phyloP scores from a whole-genome alignment of 2,329 filamentous ascomycete species.

The Trichoderma gracile region DNA sequence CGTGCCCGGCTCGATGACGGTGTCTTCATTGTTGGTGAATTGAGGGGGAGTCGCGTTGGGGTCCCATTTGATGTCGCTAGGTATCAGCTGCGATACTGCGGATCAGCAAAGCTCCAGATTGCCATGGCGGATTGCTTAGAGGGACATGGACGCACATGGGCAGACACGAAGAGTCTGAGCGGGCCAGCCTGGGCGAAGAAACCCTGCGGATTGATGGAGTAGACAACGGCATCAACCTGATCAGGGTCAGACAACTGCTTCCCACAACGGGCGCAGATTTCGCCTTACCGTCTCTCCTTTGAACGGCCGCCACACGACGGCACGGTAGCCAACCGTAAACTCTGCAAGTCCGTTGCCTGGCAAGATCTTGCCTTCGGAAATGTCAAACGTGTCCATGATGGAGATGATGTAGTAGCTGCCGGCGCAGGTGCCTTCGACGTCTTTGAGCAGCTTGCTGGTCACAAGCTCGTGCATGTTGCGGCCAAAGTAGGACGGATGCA shows the following conservation, averaged over 20 bases:
- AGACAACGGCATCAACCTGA: slow-evolving; percentile 91
- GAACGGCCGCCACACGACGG: slow-evolving; percentile 97
- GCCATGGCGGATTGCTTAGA: neutral
- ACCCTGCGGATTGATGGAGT: slow-evolving; percentile 84
- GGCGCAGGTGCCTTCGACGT: slow-evolving; percentile 93
- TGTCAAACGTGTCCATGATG: slow-evolving; percentile 94
- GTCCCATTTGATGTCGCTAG: slow-evolving; percentile 88
- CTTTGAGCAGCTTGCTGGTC: slow-evolving; percentile 82
- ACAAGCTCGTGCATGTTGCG: slow-evolving; percentile 91
- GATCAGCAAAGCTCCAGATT: neutral
- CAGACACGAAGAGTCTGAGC: slow-evolving; percentile 75
- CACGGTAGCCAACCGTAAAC: slow-evolving; percentile 92
- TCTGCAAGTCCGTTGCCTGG: slow-evolving; percentile 90
- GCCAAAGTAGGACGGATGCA: slow-evolving; percentile 97
- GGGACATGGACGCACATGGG: slow-evolving; percentile 63
- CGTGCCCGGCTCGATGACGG: slow-evolving; percentile 89
- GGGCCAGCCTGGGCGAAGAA: slow-evolving; percentile 87
- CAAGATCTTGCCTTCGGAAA: slow-evolving; percentile 88
- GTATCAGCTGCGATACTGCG: slow-evolving; percentile 68
- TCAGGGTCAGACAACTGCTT: slow-evolving; percentile 37
- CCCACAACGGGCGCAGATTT: slow-evolving; percentile 26
- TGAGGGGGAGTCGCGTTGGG: slow-evolving; percentile 95
- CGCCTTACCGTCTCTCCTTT: slow-evolving; percentile 88
- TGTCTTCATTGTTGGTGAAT: slow-evolving; percentile 92
- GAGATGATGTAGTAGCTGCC: slow-evolving; percentile 97